Base-by-base conservation (phyloP, 345 rosid species). In the Hibiscus syriacus region DNA sequence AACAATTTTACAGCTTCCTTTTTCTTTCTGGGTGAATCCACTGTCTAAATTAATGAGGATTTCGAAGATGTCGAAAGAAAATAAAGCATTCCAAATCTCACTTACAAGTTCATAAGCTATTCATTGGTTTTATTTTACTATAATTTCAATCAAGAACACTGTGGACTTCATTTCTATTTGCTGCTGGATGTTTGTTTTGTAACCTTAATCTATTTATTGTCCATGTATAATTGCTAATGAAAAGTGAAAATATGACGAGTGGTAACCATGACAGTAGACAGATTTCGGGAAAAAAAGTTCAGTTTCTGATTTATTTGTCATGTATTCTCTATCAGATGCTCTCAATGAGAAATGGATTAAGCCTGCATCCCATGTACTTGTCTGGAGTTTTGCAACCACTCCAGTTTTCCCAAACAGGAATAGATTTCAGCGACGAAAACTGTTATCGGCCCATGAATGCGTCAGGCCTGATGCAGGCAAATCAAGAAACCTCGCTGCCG, bases 331-430 rank as follows among this genome's bases (percentile, higher is more conserved):
- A 74, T 56, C 78, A 92, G 98, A 85, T 90, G 90, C 73, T 92
- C 63, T 82, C 96, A 22, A 67, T 88, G 88, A 86, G 88, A 70
- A 92, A 90, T 69, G 98, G 96, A 66, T 55, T 86, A 54, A 84
- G 81, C 64, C 79, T 90, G 66, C 85, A 83, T 70, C 92, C 95
- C 7, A 52, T 84, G 82, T 80, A 80, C 71, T 67, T 90, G 68
- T 87, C 96, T 17, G 90, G 83, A 64, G 60, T 72, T 20, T 71
- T 75, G 66, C 86, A 79, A 5, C 86, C 92, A 57, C 58, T 83
- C 54, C 90, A 80, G 22, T 67, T 73, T 48, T 53, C 85, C 16
- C 80, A 83, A 53, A 58, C 75, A 58, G 75, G 78, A 70, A 69
- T 25, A 5, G 70, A 69, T 26, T 62, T 73, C 45, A 66, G 67